Evolutionary conservation across 257 asterid genomes (phyloP).

Genomic region (Ophiorrhiza pumila): DNA sequence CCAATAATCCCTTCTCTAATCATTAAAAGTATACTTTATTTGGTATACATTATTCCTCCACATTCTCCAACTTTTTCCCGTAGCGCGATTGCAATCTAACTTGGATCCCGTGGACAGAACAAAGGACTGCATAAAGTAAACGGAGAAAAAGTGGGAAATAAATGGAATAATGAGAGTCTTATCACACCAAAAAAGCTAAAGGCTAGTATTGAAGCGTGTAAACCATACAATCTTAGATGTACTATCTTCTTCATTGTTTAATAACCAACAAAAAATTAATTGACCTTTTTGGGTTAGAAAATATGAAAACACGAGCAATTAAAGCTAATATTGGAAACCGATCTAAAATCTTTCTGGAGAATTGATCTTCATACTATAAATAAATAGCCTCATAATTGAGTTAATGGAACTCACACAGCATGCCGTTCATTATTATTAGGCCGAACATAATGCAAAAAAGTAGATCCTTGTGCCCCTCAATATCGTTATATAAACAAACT

Average conservation of each 20-base stretch:
- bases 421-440: constrained; percentile 15
- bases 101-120: not conserved
- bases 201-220: not conserved
- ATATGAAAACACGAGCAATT: not conserved
- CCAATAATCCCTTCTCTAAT: constrained; percentile 40
- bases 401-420: constrained; percentile 13
- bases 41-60: constrained; percentile 17
- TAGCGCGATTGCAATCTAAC: constrained; percentile 21
- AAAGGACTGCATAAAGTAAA: not conserved
- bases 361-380: constrained; percentile 5
- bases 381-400: constrained; percentile 17
- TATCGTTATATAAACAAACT: constrained; percentile 1
- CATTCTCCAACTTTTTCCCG: constrained; percentile 17
- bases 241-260: not conserved
- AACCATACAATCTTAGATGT: not conserved
- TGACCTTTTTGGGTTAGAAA: not conserved
- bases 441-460: constrained; percentile 10
- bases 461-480: constrained; percentile 19
- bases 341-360: not conserved
- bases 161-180: not conserved
- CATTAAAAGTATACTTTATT: constrained; percentile 39
- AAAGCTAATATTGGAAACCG: not conserved
- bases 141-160: not conserved
- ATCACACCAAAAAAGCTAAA: not conserved
- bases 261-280: too few relatives aligned